phyloP scores from a whole-genome alignment of 2,329 filamentous ascomycete species.

The Helotiales sp. region DNA sequence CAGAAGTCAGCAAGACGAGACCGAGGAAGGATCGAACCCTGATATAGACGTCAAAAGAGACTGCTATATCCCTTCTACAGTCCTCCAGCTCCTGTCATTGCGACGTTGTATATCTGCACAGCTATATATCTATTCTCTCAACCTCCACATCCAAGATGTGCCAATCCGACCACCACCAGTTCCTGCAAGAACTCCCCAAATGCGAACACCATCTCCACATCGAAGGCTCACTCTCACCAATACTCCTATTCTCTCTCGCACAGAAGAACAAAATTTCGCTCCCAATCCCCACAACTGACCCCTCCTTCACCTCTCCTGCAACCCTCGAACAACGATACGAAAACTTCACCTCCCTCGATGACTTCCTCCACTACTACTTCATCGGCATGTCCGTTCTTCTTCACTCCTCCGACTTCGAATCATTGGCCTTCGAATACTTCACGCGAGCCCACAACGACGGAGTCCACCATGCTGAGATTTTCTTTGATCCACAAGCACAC shows the following conservation, averaged over 20 bases:
- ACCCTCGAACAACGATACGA: conserved; percentile 64
- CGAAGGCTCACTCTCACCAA: conserved; percentile 71
- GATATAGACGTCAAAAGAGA: neutral
- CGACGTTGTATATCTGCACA: too few relatives aligned
- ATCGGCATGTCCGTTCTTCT: conserved; percentile 71
- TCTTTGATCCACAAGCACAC: conserved; percentile 81
- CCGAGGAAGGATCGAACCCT: neutral
- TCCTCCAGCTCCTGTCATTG: neutral
- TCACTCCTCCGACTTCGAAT: conserved; percentile 67
- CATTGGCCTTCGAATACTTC: conserved; percentile 72
- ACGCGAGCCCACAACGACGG: conserved; percentile 60
- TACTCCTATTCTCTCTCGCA: conserved; percentile 69
- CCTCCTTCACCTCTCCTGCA: conserved; percentile 61
- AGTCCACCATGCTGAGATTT: conserved; percentile 73
- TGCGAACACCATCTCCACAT: conserved; percentile 82
- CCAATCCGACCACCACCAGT: conserved; percentile 30
- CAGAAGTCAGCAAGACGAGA: neutral
- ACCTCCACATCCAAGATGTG: conserved; percentile 7
- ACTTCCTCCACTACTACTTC: conserved; percentile 80
- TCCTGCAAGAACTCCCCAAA: conserved; percentile 69
- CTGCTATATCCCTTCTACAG: neutral
- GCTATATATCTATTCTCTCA: neutral
- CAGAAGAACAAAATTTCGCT: conserved; percentile 64
- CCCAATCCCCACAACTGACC: conserved; percentile 54
- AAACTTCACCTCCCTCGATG: conserved; percentile 68